Evolutionary conservation across 371 early-diverging fungal species (phyloP), one percentile per base, ranked within the genome.

Genomic region (Mycotypha africana): DNA sequence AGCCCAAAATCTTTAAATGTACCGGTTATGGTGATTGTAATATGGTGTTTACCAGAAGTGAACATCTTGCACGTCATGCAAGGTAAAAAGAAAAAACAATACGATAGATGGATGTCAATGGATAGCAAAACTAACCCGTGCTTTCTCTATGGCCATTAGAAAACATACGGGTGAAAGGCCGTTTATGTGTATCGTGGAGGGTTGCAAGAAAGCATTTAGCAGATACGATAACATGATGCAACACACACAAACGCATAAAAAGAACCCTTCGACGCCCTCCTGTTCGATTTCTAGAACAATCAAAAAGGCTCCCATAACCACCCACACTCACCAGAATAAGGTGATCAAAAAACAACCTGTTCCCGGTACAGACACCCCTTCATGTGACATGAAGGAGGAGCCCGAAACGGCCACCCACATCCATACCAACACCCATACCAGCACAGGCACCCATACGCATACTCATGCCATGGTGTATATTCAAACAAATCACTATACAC

Each of bases 121-220:
- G n/a, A n/a, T n/a, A n/a, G n/a, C n/a, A n/a, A n/a, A n/a, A n/a
- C n/a, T n/a, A n/a, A n/a, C n/a, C n/a, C n/a, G n/a, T n/a, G n/a
- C n/a, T n/a, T n/a, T n/a, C n/a, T n/a, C n/a, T n/a, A n/a, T n/a
- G n/a, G n/a, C n/a, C n/a, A 60, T 62, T 58, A 78, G 79, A 38
- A 79, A 79, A 42, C 80, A 79, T 41, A 79, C 80, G n/a, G 78
- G 78, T 39, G 80, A 79, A 56, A 79, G 77, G 59, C 80, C 80
- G 3, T 79, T 74, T 60, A 62, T 70, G 49, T 79, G 80, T 42
- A 58, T 79, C 33, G 67, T 77, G 9, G 56, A 72, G 4, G 66
- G 61, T 20, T 79, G 80, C 44, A 60, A 65, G 42, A 70, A 78
- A 30, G 66, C 65, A 41, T 79, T 79, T 45, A 76, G 76, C 49